Conservation (phyloP, 306 rosid genomes). For the Begonia fuchsioides region DNA sequence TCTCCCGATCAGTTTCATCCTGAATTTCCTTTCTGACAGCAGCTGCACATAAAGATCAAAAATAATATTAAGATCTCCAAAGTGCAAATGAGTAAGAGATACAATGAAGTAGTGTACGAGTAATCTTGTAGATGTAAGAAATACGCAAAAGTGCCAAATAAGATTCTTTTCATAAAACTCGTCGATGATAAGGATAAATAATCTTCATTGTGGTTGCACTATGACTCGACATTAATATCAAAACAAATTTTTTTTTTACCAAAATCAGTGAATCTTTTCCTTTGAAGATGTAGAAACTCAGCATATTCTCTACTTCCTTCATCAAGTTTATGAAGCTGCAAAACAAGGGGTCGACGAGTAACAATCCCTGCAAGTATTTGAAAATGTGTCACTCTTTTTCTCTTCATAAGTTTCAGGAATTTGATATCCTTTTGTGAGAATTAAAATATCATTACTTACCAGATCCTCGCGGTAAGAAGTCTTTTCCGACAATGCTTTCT, state of each 20-base stretch:
- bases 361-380: conserved; percentile 58
- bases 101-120: too few relatives aligned
- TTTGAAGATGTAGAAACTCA: conserved; percentile 74
- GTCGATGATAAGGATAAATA: too few relatives aligned
- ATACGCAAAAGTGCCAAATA: too few relatives aligned
- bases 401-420: background rate
- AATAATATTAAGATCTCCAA: too few relatives aligned
- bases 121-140: too few relatives aligned
- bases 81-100: too few relatives aligned
- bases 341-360: conserved; percentile 80
- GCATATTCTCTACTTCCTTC: conserved; percentile 90
- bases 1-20: conserved; percentile 93
- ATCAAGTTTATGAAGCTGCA: conserved; percentile 70
- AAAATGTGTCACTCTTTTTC: background rate
- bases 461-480: conserved; percentile 94
- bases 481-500: conserved; percentile 91
- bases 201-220: too few relatives aligned
- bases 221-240: background rate
- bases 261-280: conserved; percentile 65
- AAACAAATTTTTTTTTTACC: conserved; percentile 27
- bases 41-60: conserved; percentile 30
- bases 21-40: conserved; percentile 90
- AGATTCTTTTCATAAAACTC: too few relatives aligned
- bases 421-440: background rate
- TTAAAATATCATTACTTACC: conserved; percentile 26